Evolutionary conservation across 2,329 filamentous ascomycete species (phyloP).

Genomic region (Colletotrichum tabaci): DNA sequence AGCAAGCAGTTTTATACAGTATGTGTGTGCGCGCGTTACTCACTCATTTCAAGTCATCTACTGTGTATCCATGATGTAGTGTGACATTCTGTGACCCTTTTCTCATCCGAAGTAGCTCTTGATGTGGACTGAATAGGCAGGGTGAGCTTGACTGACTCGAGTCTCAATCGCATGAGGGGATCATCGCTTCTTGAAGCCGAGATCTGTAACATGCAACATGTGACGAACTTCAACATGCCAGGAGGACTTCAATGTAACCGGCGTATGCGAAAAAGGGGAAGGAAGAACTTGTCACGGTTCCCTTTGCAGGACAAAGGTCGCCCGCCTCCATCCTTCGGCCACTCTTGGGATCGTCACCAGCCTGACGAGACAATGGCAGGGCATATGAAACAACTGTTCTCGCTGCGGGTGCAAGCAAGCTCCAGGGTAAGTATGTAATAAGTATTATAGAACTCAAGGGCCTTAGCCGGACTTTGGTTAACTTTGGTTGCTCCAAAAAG

Average conservation of each 20-base stretch:
- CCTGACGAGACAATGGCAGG: neutral
- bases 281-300: neutral
- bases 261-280: neutral
- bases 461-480: neutral
- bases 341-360: neutral
- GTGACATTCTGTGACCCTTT: neutral
- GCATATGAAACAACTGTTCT: neutral
- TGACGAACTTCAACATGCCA: constrained; percentile 19
- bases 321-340: too few species aligned
- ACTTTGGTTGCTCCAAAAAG: neutral
- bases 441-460: neutral
- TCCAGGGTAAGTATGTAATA: neutral
- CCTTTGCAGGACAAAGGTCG: neutral
- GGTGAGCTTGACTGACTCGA: neutral
- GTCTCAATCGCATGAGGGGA: neutral
- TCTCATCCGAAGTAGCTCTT: neutral
- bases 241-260: neutral
- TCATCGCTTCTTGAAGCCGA: constrained; percentile 5
- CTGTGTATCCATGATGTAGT: neutral
- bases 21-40: too few species aligned
- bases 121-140: neutral
- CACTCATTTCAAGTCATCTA: too few species aligned
- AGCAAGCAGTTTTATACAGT: too few species aligned
- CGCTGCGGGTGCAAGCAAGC: neutral
- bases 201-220: constrained; percentile 3